Evolutionary conservation across 1,139 yeast species (phyloP).

Genomic region (Candida buenavistaensis): DNA sequence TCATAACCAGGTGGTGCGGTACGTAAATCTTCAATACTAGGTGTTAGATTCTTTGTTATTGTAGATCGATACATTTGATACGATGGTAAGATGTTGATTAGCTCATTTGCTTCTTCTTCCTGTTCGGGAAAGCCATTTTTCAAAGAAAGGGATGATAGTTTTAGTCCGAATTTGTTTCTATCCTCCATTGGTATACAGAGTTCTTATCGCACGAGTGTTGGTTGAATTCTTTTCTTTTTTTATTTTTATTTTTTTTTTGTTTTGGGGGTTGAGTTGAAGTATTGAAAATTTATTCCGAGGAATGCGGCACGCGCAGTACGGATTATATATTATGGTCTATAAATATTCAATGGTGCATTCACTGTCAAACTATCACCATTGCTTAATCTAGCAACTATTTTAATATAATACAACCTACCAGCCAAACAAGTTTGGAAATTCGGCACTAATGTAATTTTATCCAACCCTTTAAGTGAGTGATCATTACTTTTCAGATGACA

Average conservation of each 20-base stretch:
- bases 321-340: constrained; percentile 13
- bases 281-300: no score
- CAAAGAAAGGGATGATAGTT: constrained; percentile 10
- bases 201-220: no score
- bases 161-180: constrained; percentile 12
- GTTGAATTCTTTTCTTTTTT: no score
- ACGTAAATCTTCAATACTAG: no score
- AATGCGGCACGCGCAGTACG: no score
- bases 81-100: constrained; percentile 42
- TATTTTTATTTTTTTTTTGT: no score
- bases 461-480: constrained; percentile 25
- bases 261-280: no score
- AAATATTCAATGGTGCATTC: constrained; percentile 38
- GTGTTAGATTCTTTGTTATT: constrained; percentile 16
- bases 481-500: constrained; percentile 28
- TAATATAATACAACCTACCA: constrained; percentile 50
- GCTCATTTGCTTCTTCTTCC: constrained; percentile 24
- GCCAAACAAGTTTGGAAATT: constrained; percentile 57
- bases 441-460: constrained; percentile 49
- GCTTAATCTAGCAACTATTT: constrained; percentile 29
- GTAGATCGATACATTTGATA: constrained; percentile 44
- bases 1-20: no score
- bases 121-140: constrained; percentile 5
- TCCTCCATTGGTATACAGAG: no score
- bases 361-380: constrained; percentile 35